Evolutionary conservation across 2,329 filamentous ascomycete genomes (phyloP), one percentile per base, ranked within the genome.

Genomic region (Dryadomyces sulphureus): DNA sequence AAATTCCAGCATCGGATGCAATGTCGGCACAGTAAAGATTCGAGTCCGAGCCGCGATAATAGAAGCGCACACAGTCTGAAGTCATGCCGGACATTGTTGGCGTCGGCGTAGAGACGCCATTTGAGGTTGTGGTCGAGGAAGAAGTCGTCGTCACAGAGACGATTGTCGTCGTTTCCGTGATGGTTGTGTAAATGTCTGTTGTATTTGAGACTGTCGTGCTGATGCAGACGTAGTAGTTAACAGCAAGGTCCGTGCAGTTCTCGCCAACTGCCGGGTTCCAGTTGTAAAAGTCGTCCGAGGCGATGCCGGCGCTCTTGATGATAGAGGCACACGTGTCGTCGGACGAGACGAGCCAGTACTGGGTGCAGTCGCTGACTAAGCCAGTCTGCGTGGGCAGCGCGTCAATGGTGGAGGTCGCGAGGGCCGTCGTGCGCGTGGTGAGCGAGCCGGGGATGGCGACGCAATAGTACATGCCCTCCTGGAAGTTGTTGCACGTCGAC

Each of bases 261-360:
- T 14, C 34, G 25, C 41, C 27, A 5, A 50, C 45, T 2, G 34
- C 43, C 30, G 46, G 43, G 41, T 50, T 50, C 45, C 46, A 47
- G 16, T 20, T 34, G 27, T 44, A 44, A 25, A 50, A 46, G 32
- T 45, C 27, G n/a, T 24, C 24, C n/a, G 42, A 40, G 14, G 35
- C 17, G 16, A 48, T 34, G 19, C 38, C 24, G 30, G 25, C 21
- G 4, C 8, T 36, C n/a, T 25, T n/a, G 14, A 42, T 22, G 9
- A 50, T 25, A 20, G 38, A 25, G 17, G 16, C 22, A 27, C 49
- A 50, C 17, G 27, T 47, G n/a, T 50, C 49, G n/a, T 7, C 7
- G 12, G 44, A 41, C 17, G 36, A 27, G 3, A 34, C 22, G 22
- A 50, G 39, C 5, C 20, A 24, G 25, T 50, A 50, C 24, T 34